phyloP scores from a whole-genome alignment of 805 yeast genomes.

The Candida yuanshanica region DNA sequence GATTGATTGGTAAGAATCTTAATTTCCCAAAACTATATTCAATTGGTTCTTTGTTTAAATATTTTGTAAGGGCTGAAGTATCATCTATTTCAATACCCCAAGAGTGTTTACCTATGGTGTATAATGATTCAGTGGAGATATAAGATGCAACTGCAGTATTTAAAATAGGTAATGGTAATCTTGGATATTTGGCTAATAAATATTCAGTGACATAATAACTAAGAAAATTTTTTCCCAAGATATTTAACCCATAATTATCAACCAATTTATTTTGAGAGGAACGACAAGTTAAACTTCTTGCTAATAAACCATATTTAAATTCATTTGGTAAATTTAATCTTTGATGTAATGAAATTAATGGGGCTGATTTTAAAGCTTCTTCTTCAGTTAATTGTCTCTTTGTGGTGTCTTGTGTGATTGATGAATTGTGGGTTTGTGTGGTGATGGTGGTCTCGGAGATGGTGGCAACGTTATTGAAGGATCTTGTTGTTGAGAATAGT shows the following conservation, averaged over 20 bases:
- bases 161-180: conserved; percentile 78
- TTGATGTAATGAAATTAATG: conserved; percentile 72
- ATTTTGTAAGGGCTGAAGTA: conserved; percentile 57
- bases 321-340: conserved; percentile 60
- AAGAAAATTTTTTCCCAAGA: conserved; percentile 76
- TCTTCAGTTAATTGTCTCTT: conserved; percentile 32
- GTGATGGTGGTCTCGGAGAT: conserved; percentile 1
- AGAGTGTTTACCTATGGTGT: conserved; percentile 51
- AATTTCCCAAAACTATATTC: conserved; percentile 66
- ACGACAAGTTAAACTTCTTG: conserved; percentile 71
- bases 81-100: conserved; percentile 91
- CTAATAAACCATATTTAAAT: conserved; percentile 61
- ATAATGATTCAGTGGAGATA: conserved; percentile 60
- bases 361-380: conserved; percentile 55
- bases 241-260: conserved; percentile 72
- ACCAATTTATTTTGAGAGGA: conserved; percentile 39
- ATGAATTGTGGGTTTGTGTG: neutral
- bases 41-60: conserved; percentile 62
- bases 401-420: neutral
- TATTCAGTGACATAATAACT: conserved; percentile 72
- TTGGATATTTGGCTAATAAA: conserved; percentile 72
- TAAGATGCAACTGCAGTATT: conserved; percentile 72
- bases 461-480: conserved; percentile 1
- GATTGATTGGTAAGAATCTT: conserved; percentile 38
- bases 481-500: conserved; percentile 6